Evolutionary conservation across 768 basidiomycete genomes (phyloP).

Genomic region (Antrodiella citrinella): DNA sequence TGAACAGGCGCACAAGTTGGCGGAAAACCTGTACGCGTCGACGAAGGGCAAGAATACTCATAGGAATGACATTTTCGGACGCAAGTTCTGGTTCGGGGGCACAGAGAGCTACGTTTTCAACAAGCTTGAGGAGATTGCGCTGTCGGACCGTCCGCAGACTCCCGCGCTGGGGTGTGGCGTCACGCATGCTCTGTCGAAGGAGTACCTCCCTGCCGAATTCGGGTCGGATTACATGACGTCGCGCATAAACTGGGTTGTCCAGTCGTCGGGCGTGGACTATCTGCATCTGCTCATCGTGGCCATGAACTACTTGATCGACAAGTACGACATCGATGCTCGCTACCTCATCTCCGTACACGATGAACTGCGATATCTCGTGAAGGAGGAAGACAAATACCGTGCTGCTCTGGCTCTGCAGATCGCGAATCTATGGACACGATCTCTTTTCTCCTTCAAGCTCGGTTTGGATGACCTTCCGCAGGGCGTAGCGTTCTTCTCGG

Average conservation of each 20-base stretch:
- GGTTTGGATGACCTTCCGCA: conserved; percentile 96
- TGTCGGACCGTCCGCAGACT: conserved; percentile 79
- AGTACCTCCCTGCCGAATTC: conserved; percentile 73
- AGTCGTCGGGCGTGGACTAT: conserved; percentile 97
- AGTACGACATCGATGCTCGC: conserved; percentile 80
- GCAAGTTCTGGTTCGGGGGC: conserved; percentile 95
- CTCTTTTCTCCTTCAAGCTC: conserved; percentile 83
- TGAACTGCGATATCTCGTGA: conserved; percentile 89
- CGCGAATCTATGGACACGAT: conserved; percentile 92
- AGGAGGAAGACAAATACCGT: conserved; percentile 85
- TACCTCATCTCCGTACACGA: conserved; percentile 98
- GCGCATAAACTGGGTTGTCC: conserved; percentile 98
- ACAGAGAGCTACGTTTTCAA: conserved; percentile 97
- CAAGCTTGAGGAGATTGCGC: conserved; percentile 91
- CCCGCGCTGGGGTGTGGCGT: conserved; percentile 93
- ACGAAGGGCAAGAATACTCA: conserved; percentile 92
- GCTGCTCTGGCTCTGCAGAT: conserved; percentile 88
- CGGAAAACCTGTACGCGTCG: conserved; percentile 79
- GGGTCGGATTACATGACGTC: conserved; percentile 90
- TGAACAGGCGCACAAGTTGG: conserved; percentile 71
- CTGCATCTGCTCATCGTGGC: conserved; percentile 92
- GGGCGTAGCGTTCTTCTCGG: conserved; percentile 94
- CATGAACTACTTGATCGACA: conserved; percentile 80
- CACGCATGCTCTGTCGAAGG: conserved; percentile 87
- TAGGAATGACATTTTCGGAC: conserved; percentile 60